phyloP scores from a whole-genome alignment of 2,329 filamentous ascomycete species.

The Nothopassalora personata region DNA sequence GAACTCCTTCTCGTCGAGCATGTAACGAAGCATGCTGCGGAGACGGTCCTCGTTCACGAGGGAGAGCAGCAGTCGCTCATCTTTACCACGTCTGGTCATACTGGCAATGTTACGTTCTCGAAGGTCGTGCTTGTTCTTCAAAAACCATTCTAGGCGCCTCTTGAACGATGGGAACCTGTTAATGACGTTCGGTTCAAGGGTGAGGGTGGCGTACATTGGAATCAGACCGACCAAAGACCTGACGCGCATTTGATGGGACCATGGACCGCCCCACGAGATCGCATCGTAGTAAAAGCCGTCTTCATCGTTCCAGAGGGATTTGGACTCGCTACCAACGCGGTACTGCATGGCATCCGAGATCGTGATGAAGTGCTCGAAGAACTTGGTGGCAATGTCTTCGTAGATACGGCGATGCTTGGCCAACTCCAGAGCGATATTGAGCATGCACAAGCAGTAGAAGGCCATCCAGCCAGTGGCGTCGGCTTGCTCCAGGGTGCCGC shows the following conservation, averaged over 20 bases:
- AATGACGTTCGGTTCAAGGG: conserved; percentile 87
- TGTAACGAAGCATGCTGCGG: conserved; percentile 78
- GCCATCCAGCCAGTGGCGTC: conserved; percentile 99
- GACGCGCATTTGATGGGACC: conserved; percentile 87
- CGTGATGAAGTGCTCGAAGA: conserved; percentile 97
- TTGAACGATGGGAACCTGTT: conserved; percentile 90
- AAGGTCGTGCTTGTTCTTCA: conserved; percentile 77
- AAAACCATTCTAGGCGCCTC: conserved; percentile 88
- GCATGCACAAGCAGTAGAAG: conserved; percentile 93
- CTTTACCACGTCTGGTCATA: conserved; percentile 84
- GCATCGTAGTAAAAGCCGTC: conserved; percentile 99
- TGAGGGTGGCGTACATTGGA: conserved; percentile 85
- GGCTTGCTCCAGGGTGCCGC: conserved; percentile 88
- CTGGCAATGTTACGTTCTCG: conserved; percentile 92
- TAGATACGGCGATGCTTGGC: conserved; percentile 93
- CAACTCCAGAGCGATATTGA: conserved; percentile 92
- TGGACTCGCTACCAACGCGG: conserved; percentile 62
- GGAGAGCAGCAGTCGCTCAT: conserved; percentile 77
- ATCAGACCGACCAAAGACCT: conserved; percentile 90
- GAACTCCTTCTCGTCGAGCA: conserved; percentile 94
- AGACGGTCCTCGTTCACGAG: conserved; percentile 92
- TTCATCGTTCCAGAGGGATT: conserved; percentile 91
- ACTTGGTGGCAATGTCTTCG: conserved; percentile 95
- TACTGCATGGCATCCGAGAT: conserved; percentile 94
- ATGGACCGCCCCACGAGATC: conserved; percentile 91